Evolutionary conservation across 2,329 filamentous ascomycete genomes (phyloP), one percentile per base, ranked within the genome.

Genomic region (Paraphaeosphaeria sporulosa): DNA sequence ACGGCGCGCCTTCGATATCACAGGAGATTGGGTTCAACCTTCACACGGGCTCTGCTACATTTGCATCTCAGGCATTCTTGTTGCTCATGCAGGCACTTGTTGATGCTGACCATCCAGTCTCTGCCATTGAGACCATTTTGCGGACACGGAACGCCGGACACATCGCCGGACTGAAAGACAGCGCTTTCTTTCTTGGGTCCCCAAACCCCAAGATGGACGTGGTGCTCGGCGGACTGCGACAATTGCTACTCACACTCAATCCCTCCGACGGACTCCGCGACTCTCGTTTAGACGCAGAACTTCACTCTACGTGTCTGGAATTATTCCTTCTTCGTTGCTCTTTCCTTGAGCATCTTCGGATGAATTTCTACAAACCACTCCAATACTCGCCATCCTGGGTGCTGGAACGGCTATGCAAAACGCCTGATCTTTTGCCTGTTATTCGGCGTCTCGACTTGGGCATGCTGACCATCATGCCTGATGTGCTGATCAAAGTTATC

Each of bases 311-410:
- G 2, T 23, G 2, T 44, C 19, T 44, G 59, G 72, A 57, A 54
- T 61, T 63, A 17, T 85, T 86, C 51, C 71, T 86, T 5, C 67
- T 69, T 0, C 71, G 71, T 30, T 70, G 79, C 0, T 61, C 72
- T 3, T 83, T 83, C 19, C 61, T 89, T 6, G 78, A 79, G 32
- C 82, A 86, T 64, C 76, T 89, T 5, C 81, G 86, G 2, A 68
- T 88, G 46, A 88, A 88, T 64, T 83, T 85, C 32, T 60, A 64
- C 25, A 68, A 64, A 44, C 25, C 3, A 27, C 25, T 53, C 55
- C 4, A 19, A 57, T 4, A 57, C 66, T 3, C 70, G 0, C 65
- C 68, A 12, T 58, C 55, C 17, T 64, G 70, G 0, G 64, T 85
- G 12, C 58, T 86, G 2, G 30, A 65, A 23, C 71, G 69, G 66